Evolutionary conservation across 371 early-diverging fungal genomes (phyloP).

Genomic region (Apophysomyces trapeziformis): DNA sequence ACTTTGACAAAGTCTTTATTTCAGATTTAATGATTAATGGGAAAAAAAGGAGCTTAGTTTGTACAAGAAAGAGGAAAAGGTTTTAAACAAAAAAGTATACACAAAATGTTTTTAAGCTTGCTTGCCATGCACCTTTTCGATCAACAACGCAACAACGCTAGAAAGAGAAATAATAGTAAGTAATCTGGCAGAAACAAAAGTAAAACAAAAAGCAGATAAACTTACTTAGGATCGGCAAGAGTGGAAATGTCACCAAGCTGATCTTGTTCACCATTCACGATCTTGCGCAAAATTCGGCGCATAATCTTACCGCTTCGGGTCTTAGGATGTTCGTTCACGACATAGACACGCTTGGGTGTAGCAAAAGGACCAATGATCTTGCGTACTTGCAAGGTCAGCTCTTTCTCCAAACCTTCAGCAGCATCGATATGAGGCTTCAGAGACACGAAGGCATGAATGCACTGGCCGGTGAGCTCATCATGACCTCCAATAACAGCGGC

Average conservation of each 20-base stretch:
- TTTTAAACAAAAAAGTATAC: slow-evolving; percentile 3
- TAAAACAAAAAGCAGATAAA: background rate
- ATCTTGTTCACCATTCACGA: slow-evolving; percentile 84
- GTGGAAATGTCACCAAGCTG: slow-evolving; percentile 90
- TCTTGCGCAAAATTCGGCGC: slow-evolving; percentile 92
- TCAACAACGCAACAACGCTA: slow-evolving; percentile 17
- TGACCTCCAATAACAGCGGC: slow-evolving; percentile 92
- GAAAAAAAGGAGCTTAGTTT: background rate
- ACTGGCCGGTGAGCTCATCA: slow-evolving; percentile 94
- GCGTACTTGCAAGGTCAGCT: slow-evolving; percentile 82
- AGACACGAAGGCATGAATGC: slow-evolving; percentile 77
- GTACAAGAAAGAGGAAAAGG: slow-evolving; percentile 9
- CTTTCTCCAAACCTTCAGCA: slow-evolving; percentile 54
- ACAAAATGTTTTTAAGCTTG: slow-evolving; percentile 1
- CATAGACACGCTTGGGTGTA: slow-evolving; percentile 83
- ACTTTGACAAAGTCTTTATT: too few relatives aligned
- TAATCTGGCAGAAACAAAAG: background rate
- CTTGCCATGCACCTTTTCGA: slow-evolving; percentile 25
- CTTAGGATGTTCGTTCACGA: slow-evolving; percentile 94
- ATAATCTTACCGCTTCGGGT: slow-evolving; percentile 98
- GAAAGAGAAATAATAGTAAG: background rate
- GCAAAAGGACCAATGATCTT: slow-evolving; percentile 94
- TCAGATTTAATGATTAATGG: background rate
- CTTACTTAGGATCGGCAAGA: slow-evolving; percentile 74
- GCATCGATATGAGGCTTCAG: slow-evolving; percentile 59